Base-by-base conservation (phyloP, 805 yeast genomes). In the Blastobotrys mokoenaii region DNA sequence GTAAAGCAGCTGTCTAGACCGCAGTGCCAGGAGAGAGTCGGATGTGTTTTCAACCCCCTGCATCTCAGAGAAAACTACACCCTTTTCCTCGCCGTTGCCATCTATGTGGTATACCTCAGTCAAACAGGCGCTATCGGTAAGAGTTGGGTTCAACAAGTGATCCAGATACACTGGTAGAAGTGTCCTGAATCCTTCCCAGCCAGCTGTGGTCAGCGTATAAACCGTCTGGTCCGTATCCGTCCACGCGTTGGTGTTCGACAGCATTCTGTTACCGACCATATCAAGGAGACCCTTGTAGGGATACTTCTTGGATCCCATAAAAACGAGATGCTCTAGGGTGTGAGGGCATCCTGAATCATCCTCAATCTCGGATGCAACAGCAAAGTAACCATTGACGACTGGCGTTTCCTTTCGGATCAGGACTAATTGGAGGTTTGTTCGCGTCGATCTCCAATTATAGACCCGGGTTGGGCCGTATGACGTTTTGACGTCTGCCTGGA, bases 41-140 rank as follows among this genome's bases (percentile, higher is more conserved):
- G 89, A 74, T 51, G 82, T 84, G 55, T 77, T 77, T 62, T 88
- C 95, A 46, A 84, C 80, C 22, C 88, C 97, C 59, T 86, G 96
- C 97, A 93, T 93, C 66, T 93, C 98, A 44, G 94, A 82, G 61
- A 84, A 93, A 2, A 93, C 97, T 27, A 93, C 98, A 55, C 98
- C 98, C 61, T 87, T 87, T 55, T 93, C 98, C 52, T 82, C 79
- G 29, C 84, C 95, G 7, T 77, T 73, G 1, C 95, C 96, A 61
- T 93, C 97, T 39, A 93, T 76, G 61, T 93, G 97, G 61, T 86
- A 86, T 7, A 93, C 97, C 61, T 93, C 98, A 1, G 98, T 93
- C 44, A 82, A 68, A 56, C 95, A 93, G 0, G 95, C 95, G 43
- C 80, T 85, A 58, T 88, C 95, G 1, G 95, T 82, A 43, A 93